Evolutionary conservation across 805 yeast genomes (phyloP), one percentile per base, ranked within the genome.

Genomic region (Nakazawaea holstii): DNA sequence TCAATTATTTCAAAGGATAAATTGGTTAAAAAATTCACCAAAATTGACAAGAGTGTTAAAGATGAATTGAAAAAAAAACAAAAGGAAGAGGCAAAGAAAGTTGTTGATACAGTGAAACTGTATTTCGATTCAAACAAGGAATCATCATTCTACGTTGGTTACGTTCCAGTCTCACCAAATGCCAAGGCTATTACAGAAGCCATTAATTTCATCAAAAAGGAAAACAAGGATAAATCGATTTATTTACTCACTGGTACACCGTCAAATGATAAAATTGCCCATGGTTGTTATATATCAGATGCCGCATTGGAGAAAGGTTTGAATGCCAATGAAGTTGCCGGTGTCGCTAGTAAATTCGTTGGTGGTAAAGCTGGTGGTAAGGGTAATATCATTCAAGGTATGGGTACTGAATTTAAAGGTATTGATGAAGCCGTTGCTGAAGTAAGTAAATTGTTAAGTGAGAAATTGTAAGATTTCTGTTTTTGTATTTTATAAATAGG

Each of bases 331-430:
- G 90, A 79, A 28, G 75, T 90, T 55, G 95, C 95, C 30, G 67
- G 74, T 45, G 69, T 76, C 48, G 98, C 87, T 39, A 72, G 91
- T 39, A 68, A 72, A 33, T 72, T 74, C 58, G 80, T 94, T 57
- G 99, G 99, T 55, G 99, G 99, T 67, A 89, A 86, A 67, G 95
- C 96, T 49, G 99, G 99, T 70, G 99, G 99, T 67, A 94, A 89
- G 70, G 98, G 97, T 53, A 87, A 89, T 55, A 82, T 91, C 47
- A 88, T 89, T 57, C 99, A 94, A 72, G 99, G 99, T 68, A 86
- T 89, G 82, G 99, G 99, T 58, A 88, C 84, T 57, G 85, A 88
- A 53, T 76, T 82, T 33, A 74, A 69, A 31, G 87, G 86, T 53
- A 74, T 89, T 45, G 74, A 73, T 37, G 76, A 74, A 36, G 99